phyloP scores from a whole-genome alignment of 805 yeast species.

The Crinitomyces ghanaensis region DNA sequence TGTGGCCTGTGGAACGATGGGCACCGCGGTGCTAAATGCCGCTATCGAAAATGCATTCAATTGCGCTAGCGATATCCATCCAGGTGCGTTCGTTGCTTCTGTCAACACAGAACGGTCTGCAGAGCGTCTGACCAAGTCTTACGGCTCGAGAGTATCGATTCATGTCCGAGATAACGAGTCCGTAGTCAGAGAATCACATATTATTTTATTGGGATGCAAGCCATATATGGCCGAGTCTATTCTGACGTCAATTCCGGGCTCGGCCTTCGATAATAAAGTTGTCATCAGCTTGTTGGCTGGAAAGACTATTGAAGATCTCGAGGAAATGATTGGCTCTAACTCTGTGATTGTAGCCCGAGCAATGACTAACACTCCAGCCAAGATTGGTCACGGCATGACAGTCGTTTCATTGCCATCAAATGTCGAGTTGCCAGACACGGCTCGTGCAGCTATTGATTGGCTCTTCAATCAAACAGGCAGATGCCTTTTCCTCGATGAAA shows the following conservation, averaged over 20 bases:
- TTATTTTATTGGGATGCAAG: slow-evolving; percentile 76
- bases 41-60: slow-evolving; percentile 37
- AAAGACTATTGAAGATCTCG: slow-evolving; percentile 65
- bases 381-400: slow-evolving; percentile 88
- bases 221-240: slow-evolving; percentile 68
- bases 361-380: slow-evolving; percentile 98
- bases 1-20: slow-evolving; percentile 93
- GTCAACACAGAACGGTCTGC: slow-evolving; percentile 48
- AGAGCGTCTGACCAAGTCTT: slow-evolving; percentile 36
- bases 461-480: slow-evolving; percentile 32
- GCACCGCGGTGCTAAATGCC: slow-evolving; percentile 82
- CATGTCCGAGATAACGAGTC: slow-evolving; percentile 37
- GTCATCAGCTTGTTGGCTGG: slow-evolving; percentile 87
- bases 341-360: slow-evolving; percentile 61
- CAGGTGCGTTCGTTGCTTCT: slow-evolving; percentile 67
- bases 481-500: slow-evolving; percentile 42
- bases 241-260: slow-evolving; percentile 35
- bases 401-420: slow-evolving; percentile 68
- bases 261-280: slow-evolving; percentile 40
- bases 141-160: slow-evolving; percentile 41
- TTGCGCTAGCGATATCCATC: slow-evolving; percentile 29
- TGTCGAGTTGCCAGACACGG: slow-evolving; percentile 17
- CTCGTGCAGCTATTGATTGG: slow-evolving; percentile 28
- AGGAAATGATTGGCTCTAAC: slow-evolving; percentile 26
- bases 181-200: slow-evolving; percentile 54